phyloP scores from a whole-genome alignment of 306 rosid species.

The Styphnolobium japonicum region DNA sequence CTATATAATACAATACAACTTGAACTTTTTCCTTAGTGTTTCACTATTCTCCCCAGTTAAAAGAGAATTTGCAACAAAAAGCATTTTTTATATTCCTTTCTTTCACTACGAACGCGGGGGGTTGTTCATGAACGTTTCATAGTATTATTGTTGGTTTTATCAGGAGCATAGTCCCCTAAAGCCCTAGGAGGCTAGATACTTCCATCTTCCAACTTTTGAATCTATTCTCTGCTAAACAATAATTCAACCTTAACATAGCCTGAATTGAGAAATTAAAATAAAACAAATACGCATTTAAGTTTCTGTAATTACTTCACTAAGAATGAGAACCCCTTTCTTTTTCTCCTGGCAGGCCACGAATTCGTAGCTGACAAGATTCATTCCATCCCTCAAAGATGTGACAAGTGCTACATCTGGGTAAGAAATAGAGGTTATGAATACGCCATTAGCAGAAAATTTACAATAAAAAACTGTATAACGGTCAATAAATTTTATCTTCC shows the following conservation, averaged over 20 bases:
- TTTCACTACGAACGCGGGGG: background rate
- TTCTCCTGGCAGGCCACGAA: constrained; percentile 87
- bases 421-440: constrained; percentile 8
- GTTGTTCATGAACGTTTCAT: background rate
- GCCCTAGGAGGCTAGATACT: background rate
- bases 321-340: constrained; percentile 86
- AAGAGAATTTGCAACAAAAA: background rate
- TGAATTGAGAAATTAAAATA: background rate
- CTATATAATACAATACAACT: background rate
- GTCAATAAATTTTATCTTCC: background rate
- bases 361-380: constrained; percentile 93
- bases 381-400: constrained; percentile 86
- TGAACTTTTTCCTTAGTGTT: background rate
- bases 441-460: background rate
- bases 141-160: too few species aligned
- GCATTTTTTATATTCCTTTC: background rate
- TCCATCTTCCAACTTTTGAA: background rate
- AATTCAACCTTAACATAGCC: constrained; percentile 2
- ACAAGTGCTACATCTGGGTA: constrained; percentile 73
- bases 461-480: background rate
- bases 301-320: constrained; percentile 69
- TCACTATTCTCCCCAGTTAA: background rate
- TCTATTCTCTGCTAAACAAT: background rate
- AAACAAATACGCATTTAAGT: background rate
- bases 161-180: too few species aligned